Evolutionary conservation across 176 grass and related monocot genomes (phyloP), one percentile per base, ranked within the genome.

Genomic region (Bothriochloa decipiens): DNA sequence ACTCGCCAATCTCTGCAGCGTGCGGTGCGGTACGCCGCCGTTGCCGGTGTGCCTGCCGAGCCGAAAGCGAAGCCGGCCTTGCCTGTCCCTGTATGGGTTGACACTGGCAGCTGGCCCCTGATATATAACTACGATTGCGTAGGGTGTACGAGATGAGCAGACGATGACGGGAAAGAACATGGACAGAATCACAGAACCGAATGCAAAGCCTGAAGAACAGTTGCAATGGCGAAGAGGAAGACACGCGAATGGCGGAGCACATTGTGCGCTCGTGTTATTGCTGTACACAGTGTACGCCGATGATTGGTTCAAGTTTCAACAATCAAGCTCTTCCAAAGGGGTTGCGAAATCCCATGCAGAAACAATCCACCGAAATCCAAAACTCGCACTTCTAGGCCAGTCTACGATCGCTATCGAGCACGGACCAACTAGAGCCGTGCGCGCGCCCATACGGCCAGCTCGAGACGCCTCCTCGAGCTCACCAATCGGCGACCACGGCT

Each of bases 341-440:
- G 71, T 40, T 68, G 75, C 89, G 69, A 75, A 70, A 74, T 27
- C 70, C 89, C 69, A 87, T 62, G 17, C 68, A 87, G 75, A 64
- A 90, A 69, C 65, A 73, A 25, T 46, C 84, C 61, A 83, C 74
- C 15, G 27, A 78, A 78, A 72, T 50, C 61, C 68, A 62, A 83
- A 32, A 83, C 89, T 69, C 89, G 75, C n/a, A 63, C 61, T 84
- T 80, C 80, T 41, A 84, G 80, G 69, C 75, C 53, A 78, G 74
- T 78, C 79, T 46, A 45, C 55, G 29, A 27, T 89, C 78, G 63
- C 78, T 23, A 15, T 75, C 82, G 1, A 17, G 53, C 53, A 22
- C 6, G 6, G 52, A 55, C 18, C 52, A 53, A 49, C 52, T 17
- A 55, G 20, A 50, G 12, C n/a, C 58, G 57, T 23, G 22, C 8